Evolutionary conservation across 345 rosid species (phyloP).

Genomic region (Noccaea bulbosa): DNA sequence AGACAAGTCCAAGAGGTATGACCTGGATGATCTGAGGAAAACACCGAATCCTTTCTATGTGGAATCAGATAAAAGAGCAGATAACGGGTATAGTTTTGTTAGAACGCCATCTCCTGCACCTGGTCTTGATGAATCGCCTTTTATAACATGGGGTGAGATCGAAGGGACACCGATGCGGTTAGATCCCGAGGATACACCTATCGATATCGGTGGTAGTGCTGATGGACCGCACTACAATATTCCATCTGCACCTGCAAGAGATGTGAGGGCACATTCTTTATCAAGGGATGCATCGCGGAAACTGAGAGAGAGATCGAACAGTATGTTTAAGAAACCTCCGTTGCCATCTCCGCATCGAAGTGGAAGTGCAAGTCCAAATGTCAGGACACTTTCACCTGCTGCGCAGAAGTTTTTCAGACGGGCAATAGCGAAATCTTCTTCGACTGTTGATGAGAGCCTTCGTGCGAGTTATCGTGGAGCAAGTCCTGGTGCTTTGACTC

Average conservation of each 20-base stretch:
- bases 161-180: constrained; percentile 94
- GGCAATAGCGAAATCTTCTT: constrained; percentile 79
- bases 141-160: constrained; percentile 98
- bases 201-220: constrained; percentile 88
- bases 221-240: constrained; percentile 85
- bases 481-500: constrained; percentile 66
- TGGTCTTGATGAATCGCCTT: constrained; percentile 86
- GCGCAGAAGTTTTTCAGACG: constrained; percentile 93
- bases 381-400: constrained; percentile 82
- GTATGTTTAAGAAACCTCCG: constrained; percentile 88
- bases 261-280: constrained; percentile 82
- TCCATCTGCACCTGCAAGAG: constrained; percentile 74
- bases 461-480: constrained; percentile 94
- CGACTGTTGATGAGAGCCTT: constrained; percentile 91
- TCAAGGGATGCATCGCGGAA: constrained; percentile 91
- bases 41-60: constrained; percentile 78
- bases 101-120: constrained; percentile 97
- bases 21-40: constrained; percentile 86
- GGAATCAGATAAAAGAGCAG: constrained; percentile 76
- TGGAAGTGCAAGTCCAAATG: constrained; percentile 95
- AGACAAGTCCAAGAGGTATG: constrained; percentile 81
- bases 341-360: constrained; percentile 86
- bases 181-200: constrained; percentile 86
- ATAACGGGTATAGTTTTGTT: constrained; percentile 86
- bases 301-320: constrained; percentile 77